phyloP scores from a whole-genome alignment of 352 stramenopile species.

The Phytopythium boreale region DNA sequence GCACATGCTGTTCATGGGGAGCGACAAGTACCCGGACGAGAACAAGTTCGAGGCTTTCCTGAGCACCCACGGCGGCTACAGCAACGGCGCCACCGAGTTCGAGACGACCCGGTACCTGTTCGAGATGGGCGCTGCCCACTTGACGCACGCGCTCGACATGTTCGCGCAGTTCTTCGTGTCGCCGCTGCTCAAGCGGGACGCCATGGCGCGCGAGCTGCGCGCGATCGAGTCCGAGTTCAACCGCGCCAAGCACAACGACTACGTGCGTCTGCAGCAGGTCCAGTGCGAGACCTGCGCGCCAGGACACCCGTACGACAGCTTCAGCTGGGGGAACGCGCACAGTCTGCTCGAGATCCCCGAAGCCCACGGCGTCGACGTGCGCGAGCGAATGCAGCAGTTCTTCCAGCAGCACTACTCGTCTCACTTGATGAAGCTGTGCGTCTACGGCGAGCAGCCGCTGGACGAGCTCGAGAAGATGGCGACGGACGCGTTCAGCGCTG shows the following conservation, averaged over 20 bases:
- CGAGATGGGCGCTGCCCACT: conserved; percentile 56
- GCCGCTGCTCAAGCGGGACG: conserved; percentile 74
- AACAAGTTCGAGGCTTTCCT: conserved; percentile 91
- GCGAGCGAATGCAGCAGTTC: conserved; percentile 50
- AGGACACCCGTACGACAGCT: conserved; percentile 63
- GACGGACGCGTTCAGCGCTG: conserved; percentile 41
- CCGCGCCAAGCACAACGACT: conserved; percentile 58
- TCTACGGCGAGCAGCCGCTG: conserved; percentile 59
- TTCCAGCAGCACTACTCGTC: conserved; percentile 58
- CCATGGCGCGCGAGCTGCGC: conserved; percentile 70
- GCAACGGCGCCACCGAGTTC: conserved; percentile 90
- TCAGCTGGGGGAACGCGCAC: conserved; percentile 76
- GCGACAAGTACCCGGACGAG: conserved; percentile 88
- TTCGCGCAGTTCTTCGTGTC: conserved; percentile 93
- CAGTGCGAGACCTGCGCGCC: conserved; percentile 50
- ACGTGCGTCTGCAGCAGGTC: conserved; percentile 65
- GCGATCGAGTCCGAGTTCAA: conserved; percentile 88
- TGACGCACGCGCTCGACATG: conserved; percentile 73
- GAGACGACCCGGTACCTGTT: conserved; percentile 92
- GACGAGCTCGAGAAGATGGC: conserved; percentile 58
- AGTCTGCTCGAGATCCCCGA: conserved; percentile 42
- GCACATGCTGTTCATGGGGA: conserved; percentile 94
- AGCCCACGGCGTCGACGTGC: conserved; percentile 42
- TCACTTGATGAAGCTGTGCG: conserved; percentile 65
- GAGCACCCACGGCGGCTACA: conserved; percentile 80